A percentile compares a stretch with the other conserved stretches of the same genome.
These are phyloP conservation scores for Pseudoscleropodium purum DNA, from an alignment of 225 moss, liverwort and hornwort genomes.

Conservation along the genomic window DNA sequence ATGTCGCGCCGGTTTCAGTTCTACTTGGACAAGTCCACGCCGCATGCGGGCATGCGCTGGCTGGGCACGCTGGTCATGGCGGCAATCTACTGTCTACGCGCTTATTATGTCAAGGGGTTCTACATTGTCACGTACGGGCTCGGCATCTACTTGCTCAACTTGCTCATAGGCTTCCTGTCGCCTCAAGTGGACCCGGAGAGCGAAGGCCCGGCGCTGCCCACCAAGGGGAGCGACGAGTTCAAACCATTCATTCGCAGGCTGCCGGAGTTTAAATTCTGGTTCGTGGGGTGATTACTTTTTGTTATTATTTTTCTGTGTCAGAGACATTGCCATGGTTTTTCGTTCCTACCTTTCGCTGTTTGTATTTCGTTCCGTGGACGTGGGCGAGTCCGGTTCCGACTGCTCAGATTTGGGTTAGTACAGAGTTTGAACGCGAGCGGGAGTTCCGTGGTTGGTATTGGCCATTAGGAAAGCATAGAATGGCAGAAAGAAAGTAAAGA, in stretches of 20 bases:
- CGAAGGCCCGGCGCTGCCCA: slow-evolving; percentile 93
- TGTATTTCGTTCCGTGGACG: background rate
- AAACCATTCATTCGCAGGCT: slow-evolving; percentile 99
- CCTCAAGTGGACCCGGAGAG: slow-evolving; percentile 99
- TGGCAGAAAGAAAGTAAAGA: background rate
- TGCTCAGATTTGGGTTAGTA: background rate
- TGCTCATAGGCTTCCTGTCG: slow-evolving; percentile 94
- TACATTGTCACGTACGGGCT: slow-evolving; percentile 98
- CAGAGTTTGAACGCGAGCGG: background rate
- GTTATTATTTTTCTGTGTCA: background rate
- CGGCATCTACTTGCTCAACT: slow-evolving; percentile 92
- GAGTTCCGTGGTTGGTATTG: background rate
- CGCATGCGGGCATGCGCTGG: slow-evolving; percentile 93
- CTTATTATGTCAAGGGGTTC: slow-evolving; percentile 95
- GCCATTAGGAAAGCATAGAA: background rate
- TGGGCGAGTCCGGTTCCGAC: background rate
- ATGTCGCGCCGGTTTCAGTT: slow-evolving; percentile 82
- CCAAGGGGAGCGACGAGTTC: slow-evolving; percentile 97
- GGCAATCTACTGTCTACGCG: slow-evolving; percentile 86
- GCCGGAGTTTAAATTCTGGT: slow-evolving; percentile 99
- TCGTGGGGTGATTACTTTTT: background rate
- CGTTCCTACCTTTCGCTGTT: background rate
- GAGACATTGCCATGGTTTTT: background rate
- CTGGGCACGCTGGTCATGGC: slow-evolving; percentile 77
- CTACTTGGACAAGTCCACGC: slow-evolving; percentile 97